phyloP scores from a whole-genome alignment of 2,329 filamentous ascomycete genomes.

The Fusarium marasasianum region DNA sequence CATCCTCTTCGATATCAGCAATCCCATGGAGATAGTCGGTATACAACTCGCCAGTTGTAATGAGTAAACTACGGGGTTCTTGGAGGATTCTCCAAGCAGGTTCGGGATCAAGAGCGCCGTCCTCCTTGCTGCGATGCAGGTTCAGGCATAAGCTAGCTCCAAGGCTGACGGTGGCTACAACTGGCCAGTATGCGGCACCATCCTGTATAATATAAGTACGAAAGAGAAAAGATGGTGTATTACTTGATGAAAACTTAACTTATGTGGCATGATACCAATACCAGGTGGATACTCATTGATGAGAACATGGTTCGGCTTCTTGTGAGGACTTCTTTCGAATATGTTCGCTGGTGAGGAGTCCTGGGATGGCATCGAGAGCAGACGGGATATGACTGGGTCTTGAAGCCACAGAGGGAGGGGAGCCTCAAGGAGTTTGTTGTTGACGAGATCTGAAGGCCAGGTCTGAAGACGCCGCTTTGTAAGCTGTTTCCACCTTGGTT shows the following conservation, averaged over 20 bases:
- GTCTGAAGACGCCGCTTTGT: constrained; percentile 91
- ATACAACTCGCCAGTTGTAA: constrained; percentile 76
- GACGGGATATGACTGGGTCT: constrained; percentile 72
- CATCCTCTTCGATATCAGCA: constrained; percentile 71
- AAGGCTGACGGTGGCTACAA: constrained; percentile 91
- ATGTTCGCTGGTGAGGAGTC: constrained; percentile 50
- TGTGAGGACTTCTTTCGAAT: constrained; percentile 74
- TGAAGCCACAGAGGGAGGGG: constrained; percentile 80
- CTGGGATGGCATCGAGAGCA: constrained; percentile 60
- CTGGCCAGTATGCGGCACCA: constrained; percentile 83
- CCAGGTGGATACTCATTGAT: constrained; percentile 91
- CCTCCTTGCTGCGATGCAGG: constrained; percentile 71
- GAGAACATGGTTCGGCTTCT: constrained; percentile 85
- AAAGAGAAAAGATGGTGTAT: constrained; percentile 6
- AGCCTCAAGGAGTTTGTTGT: constrained; percentile 78
- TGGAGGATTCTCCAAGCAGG: constrained; percentile 74
- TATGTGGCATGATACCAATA: constrained; percentile 96
- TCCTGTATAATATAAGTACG: constrained; percentile 63
- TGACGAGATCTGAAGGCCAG: constrained; percentile 84
- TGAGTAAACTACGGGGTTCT: constrained; percentile 82
- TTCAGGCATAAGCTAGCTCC: constrained; percentile 82
- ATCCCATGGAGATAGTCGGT: constrained; percentile 80
- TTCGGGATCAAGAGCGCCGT: constrained; percentile 63
- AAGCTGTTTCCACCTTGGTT: constrained; percentile 85
- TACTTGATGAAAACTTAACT: constrained; percentile 56